Percentiles rank a stretch among this genome's conserved stretches.
phyloP scores from a whole-genome alignment of 176 grass and related monocot genomes.

The Alopecurus myosuroides region DNA sequence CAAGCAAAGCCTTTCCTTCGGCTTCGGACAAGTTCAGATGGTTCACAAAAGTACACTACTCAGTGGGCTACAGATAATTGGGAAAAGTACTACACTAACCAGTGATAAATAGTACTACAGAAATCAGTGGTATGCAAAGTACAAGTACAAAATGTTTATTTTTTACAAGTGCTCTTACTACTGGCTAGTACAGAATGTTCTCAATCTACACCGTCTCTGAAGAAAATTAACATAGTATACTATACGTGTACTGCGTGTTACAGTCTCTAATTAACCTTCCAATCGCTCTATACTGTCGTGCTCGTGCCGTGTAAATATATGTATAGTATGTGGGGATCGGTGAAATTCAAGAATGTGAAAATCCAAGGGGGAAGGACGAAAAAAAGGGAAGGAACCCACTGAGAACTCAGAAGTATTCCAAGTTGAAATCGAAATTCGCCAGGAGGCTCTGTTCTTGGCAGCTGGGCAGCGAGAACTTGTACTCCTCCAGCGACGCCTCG shows the following conservation, averaged over 20 bases:
- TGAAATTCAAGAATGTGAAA: not conserved
- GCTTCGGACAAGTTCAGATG: not conserved
- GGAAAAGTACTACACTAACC: not conserved
- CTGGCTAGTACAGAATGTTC: too few species aligned
- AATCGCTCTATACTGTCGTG: not conserved
- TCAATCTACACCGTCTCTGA: constrained; percentile 3
- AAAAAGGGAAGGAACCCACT: not conserved
- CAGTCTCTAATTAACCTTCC: constrained; percentile 27
- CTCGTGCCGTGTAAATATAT: constrained; percentile 10
- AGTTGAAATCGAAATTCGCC: constrained; percentile 51
- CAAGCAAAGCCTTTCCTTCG: not conserved
- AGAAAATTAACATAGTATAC: not conserved
- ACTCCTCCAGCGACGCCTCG: constrained; percentile 45
- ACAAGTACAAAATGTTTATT: constrained; percentile 15
- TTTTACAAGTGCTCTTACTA: constrained; percentile 26
- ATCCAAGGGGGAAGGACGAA: too few species aligned
- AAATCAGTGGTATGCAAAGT: not conserved
- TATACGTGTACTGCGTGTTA: not conserved
- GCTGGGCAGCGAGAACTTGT: constrained; percentile 36
- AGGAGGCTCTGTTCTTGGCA: constrained; percentile 57
- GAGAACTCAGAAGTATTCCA: constrained; percentile 85
- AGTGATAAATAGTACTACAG: too few species aligned
- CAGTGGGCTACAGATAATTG: too few species aligned
- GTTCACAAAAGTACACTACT: not conserved
- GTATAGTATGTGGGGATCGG: not conserved